phyloP scores from a whole-genome alignment of 2,329 filamentous ascomycete species.

The Cercospora berteroae region DNA sequence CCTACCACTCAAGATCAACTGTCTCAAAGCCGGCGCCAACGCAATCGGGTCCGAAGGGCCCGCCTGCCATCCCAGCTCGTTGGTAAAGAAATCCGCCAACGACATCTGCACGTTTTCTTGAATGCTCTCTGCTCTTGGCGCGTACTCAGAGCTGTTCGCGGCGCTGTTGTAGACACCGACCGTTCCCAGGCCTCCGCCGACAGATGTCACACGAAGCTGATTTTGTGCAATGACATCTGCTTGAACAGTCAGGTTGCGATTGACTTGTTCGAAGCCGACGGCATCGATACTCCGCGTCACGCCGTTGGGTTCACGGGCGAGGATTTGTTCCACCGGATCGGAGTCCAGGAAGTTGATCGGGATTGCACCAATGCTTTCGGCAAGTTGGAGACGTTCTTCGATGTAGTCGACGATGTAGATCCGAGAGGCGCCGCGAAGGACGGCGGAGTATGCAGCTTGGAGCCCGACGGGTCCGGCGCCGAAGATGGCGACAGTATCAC shows the following conservation, averaged over 20 bases:
- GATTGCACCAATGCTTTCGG: slow-evolving; percentile 55
- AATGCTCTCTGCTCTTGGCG: not conserved
- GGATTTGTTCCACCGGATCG: slow-evolving; percentile 60
- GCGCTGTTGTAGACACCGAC: slow-evolving; percentile 10
- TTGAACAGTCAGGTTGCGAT: not conserved
- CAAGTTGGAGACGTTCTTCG: not conserved
- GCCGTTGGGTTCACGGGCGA: slow-evolving; percentile 57
- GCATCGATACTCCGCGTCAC: slow-evolving; percentile 63
- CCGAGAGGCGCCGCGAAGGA: slow-evolving; percentile 40
- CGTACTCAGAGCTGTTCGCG: not conserved
- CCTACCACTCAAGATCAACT: slow-evolving; percentile 5
- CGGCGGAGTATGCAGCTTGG: slow-evolving; percentile 63
- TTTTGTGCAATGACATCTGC: slow-evolving; percentile 10
- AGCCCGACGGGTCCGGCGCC: slow-evolving; percentile 58
- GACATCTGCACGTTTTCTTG: not conserved
- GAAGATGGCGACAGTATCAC: slow-evolving; percentile 4
- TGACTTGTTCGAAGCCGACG: slow-evolving; percentile 57
- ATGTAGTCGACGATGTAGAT: not conserved
- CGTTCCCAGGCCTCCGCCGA: slow-evolving; percentile 12
- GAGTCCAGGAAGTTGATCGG: slow-evolving; percentile 60
- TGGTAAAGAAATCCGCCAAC: not conserved
- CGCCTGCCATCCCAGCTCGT: not conserved
- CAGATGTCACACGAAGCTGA: slow-evolving; percentile 7
- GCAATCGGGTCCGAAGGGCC: not conserved
- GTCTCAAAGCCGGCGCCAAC: not conserved